A percentile compares a stretch with the other conserved stretches of the same genome.
Conservation (phyloP, 2,329 filamentous ascomycete genomes). For the Pezicula rhizophila region DNA sequence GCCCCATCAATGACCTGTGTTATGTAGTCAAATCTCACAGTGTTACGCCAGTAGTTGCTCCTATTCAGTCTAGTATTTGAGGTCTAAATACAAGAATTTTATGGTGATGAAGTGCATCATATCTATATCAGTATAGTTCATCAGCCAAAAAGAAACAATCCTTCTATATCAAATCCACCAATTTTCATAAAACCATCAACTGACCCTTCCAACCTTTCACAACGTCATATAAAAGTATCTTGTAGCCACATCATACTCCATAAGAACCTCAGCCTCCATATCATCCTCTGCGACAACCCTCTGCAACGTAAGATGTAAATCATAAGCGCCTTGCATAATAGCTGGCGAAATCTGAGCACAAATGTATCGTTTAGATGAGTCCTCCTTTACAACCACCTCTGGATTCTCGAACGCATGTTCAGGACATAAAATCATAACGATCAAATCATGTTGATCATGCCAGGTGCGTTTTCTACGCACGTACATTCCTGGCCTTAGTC, state of each 20-base stretch:
- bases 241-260: constrained; percentile 36
- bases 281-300: constrained; percentile 25
- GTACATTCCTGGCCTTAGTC: constrained; percentile 36
- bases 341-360: constrained; percentile 32
- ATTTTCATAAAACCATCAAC: too few species aligned
- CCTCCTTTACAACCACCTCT: constrained; percentile 6
- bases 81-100: too few species aligned
- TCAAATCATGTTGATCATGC: not conserved
- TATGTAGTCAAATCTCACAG: too few species aligned
- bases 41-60: too few species aligned
- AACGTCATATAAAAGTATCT: constrained; percentile 31
- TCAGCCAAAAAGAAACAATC: too few species aligned
- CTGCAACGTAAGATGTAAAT: constrained; percentile 34
- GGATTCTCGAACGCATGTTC: constrained; percentile 16
- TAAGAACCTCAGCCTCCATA: constrained; percentile 35
- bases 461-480: constrained; percentile 27
- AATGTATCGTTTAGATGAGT: constrained; percentile 22
- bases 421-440: constrained; percentile 20
- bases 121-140: too few species aligned
- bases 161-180: too few species aligned
- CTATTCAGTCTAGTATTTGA: too few species aligned
- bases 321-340: constrained; percentile 30
- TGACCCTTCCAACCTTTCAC: too few species aligned
- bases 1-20: too few species aligned
- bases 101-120: too few species aligned